Evolutionary conservation across 2,329 filamentous ascomycete species (phyloP).

Genomic region (Ophiocordyceps robertsii): DNA sequence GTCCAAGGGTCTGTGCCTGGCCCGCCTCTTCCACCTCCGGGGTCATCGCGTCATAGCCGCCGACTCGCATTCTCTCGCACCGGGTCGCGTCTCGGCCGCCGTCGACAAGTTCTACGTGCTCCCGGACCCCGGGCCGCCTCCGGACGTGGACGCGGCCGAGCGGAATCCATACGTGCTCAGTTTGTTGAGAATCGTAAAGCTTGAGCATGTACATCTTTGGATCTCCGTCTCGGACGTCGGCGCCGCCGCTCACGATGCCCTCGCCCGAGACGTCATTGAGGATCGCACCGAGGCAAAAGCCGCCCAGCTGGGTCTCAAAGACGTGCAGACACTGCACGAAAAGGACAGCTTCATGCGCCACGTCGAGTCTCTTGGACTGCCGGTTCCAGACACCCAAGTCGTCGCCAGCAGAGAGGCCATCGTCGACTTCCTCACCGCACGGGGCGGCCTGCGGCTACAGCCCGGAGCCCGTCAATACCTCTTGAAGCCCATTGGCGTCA

Average conservation of each 20-base stretch:
- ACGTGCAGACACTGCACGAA: conserved; percentile 46
- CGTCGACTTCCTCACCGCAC: conserved; percentile 32
- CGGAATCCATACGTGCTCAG: conserved; percentile 37
- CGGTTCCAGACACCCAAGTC: conserved; percentile 35
- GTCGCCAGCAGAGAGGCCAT: conserved; percentile 41
- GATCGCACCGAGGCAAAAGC: conserved; percentile 42
- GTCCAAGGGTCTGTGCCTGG: conserved; percentile 54
- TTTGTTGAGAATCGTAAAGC: conserved; percentile 43
- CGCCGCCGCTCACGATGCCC: conserved; percentile 51
- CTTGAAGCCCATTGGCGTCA: conserved; percentile 51
- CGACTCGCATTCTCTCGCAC: conserved; percentile 41
- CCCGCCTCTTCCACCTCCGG: conserved; percentile 47
- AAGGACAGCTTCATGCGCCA: conserved; percentile 53
- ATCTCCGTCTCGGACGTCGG: conserved; percentile 59
- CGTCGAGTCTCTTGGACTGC: conserved; percentile 38
- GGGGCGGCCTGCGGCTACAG: conserved; percentile 8
- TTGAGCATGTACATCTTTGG: conserved; percentile 56
- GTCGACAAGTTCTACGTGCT: conserved; percentile 40
- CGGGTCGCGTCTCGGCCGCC: conserved; percentile 44
- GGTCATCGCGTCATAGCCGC: conserved; percentile 62
- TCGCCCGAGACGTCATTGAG: conserved; percentile 49
- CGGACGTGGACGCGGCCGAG: background rate
- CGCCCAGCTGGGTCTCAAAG: conserved; percentile 46
- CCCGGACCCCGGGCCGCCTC: conserved; percentile 8
- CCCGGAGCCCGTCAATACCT: conserved; percentile 35